phyloP scores from a whole-genome alignment of 352 stramenopile species.

The Phytophthora pisi region DNA sequence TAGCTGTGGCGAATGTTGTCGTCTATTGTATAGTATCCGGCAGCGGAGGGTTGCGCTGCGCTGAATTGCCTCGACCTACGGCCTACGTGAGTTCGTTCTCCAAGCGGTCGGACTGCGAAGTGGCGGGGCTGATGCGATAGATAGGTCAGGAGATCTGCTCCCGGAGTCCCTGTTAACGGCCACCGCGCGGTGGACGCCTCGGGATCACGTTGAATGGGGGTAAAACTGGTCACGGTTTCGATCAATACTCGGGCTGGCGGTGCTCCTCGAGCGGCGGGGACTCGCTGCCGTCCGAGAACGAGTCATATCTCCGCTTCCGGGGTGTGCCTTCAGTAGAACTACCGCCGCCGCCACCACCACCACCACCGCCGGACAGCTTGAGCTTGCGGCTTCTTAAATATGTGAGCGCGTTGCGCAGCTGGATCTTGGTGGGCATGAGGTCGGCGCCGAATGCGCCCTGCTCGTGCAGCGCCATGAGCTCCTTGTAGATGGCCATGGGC shows the following conservation, averaged over 20 bases:
- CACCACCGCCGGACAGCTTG: slow-evolving; percentile 39
- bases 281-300: slow-evolving; percentile 59
- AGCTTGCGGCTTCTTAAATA: slow-evolving; percentile 83
- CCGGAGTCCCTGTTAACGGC: slow-evolving; percentile 1
- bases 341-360: slow-evolving; percentile 10
- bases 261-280: slow-evolving; percentile 65
- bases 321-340: slow-evolving; percentile 17
- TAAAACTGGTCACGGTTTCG: slow-evolving; percentile 22
- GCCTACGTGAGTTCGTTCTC: slow-evolving; percentile 19
- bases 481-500: slow-evolving; percentile 80
- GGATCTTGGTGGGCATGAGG: slow-evolving; percentile 85
- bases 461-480: slow-evolving; percentile 61
- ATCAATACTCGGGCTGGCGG: slow-evolving; percentile 56
- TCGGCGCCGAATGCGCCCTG: slow-evolving; percentile 64
- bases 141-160: slow-evolving; percentile 20
- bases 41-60: slow-evolving; percentile 21
- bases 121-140: slow-evolving; percentile 22
- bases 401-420: slow-evolving; percentile 79
- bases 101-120: slow-evolving; percentile 17
- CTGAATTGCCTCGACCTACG: slow-evolving; percentile 21
- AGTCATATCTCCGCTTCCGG: slow-evolving; percentile 54
- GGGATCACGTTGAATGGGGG: not conserved
- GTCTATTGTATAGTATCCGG: slow-evolving; percentile 41
- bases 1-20: slow-evolving; percentile 8
- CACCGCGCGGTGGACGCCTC: slow-evolving; percentile 8